phyloP scores from a whole-genome alignment of 257 asterid species.

The Agastache rugosa region DNA sequence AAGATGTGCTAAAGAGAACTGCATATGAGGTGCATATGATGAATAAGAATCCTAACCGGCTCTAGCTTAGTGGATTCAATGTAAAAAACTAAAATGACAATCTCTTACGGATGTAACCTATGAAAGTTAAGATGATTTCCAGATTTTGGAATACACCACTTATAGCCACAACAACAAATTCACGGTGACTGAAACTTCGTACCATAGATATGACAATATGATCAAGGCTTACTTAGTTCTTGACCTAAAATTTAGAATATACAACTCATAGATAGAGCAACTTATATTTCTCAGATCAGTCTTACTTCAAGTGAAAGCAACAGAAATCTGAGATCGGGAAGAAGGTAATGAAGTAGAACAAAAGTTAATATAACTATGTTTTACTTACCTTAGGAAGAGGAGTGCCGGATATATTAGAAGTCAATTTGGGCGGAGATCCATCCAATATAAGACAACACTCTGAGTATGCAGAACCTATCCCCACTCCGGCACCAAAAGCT shows the following conservation, averaged over 20 bases:
- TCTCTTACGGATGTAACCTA: too few species aligned
- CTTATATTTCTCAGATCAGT: neutral
- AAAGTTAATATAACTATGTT: neutral
- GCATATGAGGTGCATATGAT: neutral
- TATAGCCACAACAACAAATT: neutral
- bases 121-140: neutral
- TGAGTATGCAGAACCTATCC: constrained; percentile 82
- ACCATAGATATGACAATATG: neutral
- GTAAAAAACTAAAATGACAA: too few species aligned
- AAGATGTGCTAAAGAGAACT: neutral
- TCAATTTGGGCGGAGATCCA: constrained; percentile 53
- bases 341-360: neutral
- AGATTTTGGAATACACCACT: neutral
- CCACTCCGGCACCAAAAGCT: constrained; percentile 85
- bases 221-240: neutral
- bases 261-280: constrained; percentile 6
- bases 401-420: constrained; percentile 36
- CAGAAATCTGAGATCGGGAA: neutral
- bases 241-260: neutral
- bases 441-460: constrained; percentile 71
- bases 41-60: neutral
- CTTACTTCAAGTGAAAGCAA: constrained; percentile 6
- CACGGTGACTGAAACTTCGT: neutral
- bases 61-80: neutral
- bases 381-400: constrained; percentile 51